A percentile compares a stretch with the other conserved stretches of the same genome.
Conservation (phyloP, 441 rosid species). For the Sinapis alba region DNA sequence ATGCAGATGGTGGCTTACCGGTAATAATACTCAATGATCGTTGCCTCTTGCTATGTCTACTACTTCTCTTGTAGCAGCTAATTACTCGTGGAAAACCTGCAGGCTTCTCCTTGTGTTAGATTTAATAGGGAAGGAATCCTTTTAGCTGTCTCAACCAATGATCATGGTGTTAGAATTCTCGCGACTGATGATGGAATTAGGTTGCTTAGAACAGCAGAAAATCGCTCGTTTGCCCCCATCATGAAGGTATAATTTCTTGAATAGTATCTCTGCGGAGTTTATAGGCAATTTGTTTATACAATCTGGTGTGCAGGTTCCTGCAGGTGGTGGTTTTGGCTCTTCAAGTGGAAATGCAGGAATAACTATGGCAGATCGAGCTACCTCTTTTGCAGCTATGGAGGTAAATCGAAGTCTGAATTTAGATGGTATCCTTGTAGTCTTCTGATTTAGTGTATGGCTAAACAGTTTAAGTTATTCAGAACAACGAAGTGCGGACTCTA, state of each 20-base stretch:
- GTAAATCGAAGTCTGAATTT: slow-evolving; percentile 37
- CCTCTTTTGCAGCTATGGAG: slow-evolving; percentile 59
- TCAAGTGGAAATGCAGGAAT: slow-evolving; percentile 56
- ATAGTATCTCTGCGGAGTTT: not conserved
- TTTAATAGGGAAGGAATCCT: slow-evolving; percentile 82
- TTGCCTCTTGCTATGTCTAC: slow-evolving; percentile 9
- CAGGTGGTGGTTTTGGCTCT: slow-evolving; percentile 47
- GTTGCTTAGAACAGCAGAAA: slow-evolving; percentile 65
- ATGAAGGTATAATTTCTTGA: slow-evolving; percentile 58
- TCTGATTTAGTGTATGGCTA: slow-evolving; percentile 19
- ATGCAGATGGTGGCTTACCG: slow-evolving; percentile 26
- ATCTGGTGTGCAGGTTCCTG: slow-evolving; percentile 52
- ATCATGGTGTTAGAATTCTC: slow-evolving; percentile 70
- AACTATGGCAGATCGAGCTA: slow-evolving; percentile 56
- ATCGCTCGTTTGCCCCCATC: slow-evolving; percentile 60
- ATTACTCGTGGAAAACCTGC: slow-evolving; percentile 35
- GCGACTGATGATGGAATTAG: slow-evolving; percentile 80
- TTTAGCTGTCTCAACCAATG: slow-evolving; percentile 82
- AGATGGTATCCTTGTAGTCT: slow-evolving; percentile 24
- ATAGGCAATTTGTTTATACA: not conserved
- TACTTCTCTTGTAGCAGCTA: slow-evolving; percentile 10
- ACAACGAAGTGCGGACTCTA: slow-evolving; percentile 56
- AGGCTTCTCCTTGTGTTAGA: slow-evolving; percentile 80
- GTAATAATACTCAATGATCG: not conserved
- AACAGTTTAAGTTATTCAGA: slow-evolving; percentile 43